A percentile compares a stretch with the other conserved stretches of the same genome.
These are phyloP conservation scores for Triticum monococcum DNA, from an alignment of 176 grass and related monocot genomes.

Conservation along the genomic window DNA sequence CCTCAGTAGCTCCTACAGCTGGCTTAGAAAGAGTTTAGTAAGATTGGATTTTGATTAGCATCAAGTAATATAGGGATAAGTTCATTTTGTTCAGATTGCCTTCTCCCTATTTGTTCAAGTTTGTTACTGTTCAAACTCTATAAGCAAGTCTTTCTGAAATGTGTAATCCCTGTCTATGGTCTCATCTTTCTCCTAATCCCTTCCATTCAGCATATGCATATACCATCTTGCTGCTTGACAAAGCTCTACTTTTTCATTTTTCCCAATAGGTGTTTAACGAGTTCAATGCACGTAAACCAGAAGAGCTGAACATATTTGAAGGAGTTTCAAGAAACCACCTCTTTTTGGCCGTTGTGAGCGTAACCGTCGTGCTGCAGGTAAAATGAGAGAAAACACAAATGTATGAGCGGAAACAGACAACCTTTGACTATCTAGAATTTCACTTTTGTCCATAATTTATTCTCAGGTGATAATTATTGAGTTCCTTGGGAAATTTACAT, in stretches of 20 bases:
- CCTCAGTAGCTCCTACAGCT: not conserved
- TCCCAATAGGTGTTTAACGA: constrained; percentile 79
- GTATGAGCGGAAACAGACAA: not conserved
- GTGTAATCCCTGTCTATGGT: not conserved
- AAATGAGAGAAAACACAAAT: constrained; percentile 18
- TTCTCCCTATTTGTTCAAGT: not conserved
- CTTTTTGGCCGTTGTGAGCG: constrained; percentile 60
- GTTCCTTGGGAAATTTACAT: constrained; percentile 93
- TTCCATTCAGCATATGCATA: not conserved
- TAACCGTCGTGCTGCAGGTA: constrained; percentile 84
- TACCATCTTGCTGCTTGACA: constrained; percentile 22
- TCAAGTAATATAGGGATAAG: not conserved
- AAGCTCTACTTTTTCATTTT: constrained; percentile 27
- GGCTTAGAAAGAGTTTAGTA: constrained; percentile 1
- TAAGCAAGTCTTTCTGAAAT: not conserved
- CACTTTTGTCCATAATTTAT: constrained; percentile 13
- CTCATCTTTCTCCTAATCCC: not conserved
- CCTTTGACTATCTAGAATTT: constrained; percentile 30
- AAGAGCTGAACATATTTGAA: constrained; percentile 74
- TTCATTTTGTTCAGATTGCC: not conserved
- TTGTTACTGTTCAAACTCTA: not conserved
- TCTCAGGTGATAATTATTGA: constrained; percentile 80
- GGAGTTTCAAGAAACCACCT: constrained; percentile 78
- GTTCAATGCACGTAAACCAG: constrained; percentile 91
- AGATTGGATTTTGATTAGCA: not conserved